Percentiles rank a stretch among this genome's conserved stretches.
Evolutionary conservation across 2,329 filamentous ascomycete species (phyloP).

Genomic region (Xylaria multiplex): DNA sequence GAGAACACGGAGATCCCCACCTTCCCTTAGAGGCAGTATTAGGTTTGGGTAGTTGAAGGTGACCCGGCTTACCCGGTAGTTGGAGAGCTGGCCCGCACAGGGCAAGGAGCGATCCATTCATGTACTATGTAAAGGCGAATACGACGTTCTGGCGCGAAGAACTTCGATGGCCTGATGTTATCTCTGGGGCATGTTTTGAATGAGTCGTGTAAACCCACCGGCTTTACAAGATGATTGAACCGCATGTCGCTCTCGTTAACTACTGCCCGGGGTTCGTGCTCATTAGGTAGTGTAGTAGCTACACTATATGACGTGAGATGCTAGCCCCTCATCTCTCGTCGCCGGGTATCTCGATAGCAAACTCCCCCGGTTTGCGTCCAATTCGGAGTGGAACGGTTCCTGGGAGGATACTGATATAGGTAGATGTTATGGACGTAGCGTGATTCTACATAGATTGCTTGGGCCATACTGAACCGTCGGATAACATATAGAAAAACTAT

Average conservation of each 20-base stretch:
- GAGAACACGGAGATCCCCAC: conserved; percentile 21
- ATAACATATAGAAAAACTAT: too few relatives aligned
- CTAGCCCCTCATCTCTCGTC: not conserved
- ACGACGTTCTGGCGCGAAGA: not conserved
- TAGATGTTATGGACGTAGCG: not conserved
- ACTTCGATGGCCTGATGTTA: not conserved
- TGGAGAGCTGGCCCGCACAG: too few relatives aligned
- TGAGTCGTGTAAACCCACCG: not conserved
- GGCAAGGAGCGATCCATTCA: too few relatives aligned
- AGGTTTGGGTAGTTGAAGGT: conserved; percentile 17
- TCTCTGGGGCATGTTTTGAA: not conserved
- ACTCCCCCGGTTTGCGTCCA: too few relatives aligned
- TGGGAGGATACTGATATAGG: too few relatives aligned
- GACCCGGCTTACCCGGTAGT: not conserved
- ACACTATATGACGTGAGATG: conserved; percentile 2
- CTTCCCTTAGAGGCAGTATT: conserved; percentile 32
- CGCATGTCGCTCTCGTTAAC: not conserved
- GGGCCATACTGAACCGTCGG: too few relatives aligned
- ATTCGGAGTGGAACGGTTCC: too few relatives aligned
- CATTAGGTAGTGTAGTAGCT: conserved; percentile 2
- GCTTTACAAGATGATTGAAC: not conserved
- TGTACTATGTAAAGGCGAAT: conserved; percentile 9
- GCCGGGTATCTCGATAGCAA: not conserved
- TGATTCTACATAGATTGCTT: not conserved
- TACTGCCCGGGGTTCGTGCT: not conserved